phyloP scores from a whole-genome alignment of 331 rosid genomes.

The Pyrus hybrid region DNA sequence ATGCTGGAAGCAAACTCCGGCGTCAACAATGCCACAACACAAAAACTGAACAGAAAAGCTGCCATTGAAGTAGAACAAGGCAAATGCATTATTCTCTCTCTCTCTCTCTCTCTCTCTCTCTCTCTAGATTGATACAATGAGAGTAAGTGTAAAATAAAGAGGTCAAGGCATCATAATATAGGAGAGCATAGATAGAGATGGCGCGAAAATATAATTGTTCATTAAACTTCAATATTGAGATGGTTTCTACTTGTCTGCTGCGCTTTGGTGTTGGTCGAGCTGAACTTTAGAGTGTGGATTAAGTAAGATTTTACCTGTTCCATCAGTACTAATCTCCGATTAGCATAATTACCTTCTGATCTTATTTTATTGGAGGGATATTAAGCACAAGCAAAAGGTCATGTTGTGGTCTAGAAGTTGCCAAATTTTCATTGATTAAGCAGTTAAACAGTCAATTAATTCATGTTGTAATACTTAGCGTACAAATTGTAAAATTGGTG shows the following conservation, averaged over 20 bases:
- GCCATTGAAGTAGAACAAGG: slow-evolving; percentile 24
- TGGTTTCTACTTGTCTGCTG: slow-evolving; percentile 12
- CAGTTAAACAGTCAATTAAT: slow-evolving; percentile 18
- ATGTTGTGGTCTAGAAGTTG: neutral
- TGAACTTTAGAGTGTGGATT: slow-evolving; percentile 70
- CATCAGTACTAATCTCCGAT: neutral
- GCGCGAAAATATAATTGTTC: neutral
- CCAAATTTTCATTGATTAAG: neutral
- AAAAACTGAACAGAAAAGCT: slow-evolving; percentile 30
- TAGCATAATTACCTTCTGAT: neutral
- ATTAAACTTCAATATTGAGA: neutral
- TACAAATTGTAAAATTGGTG: too few species aligned
- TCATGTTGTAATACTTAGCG: neutral
- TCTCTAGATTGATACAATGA: neutral
- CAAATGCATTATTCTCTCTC: slow-evolving; percentile 15
- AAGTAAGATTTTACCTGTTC: slow-evolving; percentile 33
- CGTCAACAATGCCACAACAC: slow-evolving; percentile 9
- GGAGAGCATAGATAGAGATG: neutral
- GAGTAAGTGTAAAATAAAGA: neutral
- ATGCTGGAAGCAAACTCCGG: slow-evolving; percentile 38
- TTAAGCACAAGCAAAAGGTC: neutral
- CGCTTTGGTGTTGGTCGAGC: slow-evolving; percentile 52
- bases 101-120: neutral
- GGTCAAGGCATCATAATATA: neutral
- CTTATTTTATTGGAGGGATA: neutral